phyloP scores from a whole-genome alignment of 768 basidiomycete species.

The Tylopilus intermedius region DNA sequence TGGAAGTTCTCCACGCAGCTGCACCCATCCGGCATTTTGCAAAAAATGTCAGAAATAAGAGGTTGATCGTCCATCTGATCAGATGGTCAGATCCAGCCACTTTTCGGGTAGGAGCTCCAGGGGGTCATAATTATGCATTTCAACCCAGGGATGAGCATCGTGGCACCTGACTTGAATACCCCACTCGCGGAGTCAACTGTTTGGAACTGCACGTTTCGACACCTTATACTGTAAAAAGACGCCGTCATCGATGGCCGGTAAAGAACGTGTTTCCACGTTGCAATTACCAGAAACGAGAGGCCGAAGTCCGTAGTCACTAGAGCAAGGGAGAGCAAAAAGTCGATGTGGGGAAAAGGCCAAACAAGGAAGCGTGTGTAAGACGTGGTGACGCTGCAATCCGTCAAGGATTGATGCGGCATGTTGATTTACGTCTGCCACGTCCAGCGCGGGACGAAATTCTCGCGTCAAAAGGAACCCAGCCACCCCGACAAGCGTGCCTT shows the following conservation, averaged over 20 bases:
- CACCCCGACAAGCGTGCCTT: constrained; percentile 6
- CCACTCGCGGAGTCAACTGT: constrained; percentile 1
- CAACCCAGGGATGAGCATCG: not conserved
- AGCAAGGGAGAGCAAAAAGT: not conserved
- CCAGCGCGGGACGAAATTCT: constrained; percentile 11
- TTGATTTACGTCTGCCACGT: constrained; percentile 23
- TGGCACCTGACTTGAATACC: constrained; percentile 1
- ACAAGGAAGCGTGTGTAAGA: constrained; percentile 5
- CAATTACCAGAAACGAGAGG: not conserved
- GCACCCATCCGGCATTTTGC: not conserved
- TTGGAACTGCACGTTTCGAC: constrained; percentile 9
- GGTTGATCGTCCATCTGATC: constrained; percentile 2
- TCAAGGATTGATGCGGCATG: constrained; percentile 21
- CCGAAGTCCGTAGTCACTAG: not conserved
- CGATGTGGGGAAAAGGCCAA: not conserved
- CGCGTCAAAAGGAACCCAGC: constrained; percentile 5
- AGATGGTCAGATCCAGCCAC: constrained; percentile 3
- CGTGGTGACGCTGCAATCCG: constrained; percentile 6
- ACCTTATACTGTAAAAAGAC: constrained; percentile 2
- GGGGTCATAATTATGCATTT: not conserved
- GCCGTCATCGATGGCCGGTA: not conserved
- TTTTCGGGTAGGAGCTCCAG: not conserved
- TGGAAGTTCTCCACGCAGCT: not conserved
- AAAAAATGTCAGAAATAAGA: not conserved
- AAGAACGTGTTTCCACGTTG: not conserved